phyloP scores from a whole-genome alignment of 2,329 filamentous ascomycete species.

The Intubia oerlemansii region DNA sequence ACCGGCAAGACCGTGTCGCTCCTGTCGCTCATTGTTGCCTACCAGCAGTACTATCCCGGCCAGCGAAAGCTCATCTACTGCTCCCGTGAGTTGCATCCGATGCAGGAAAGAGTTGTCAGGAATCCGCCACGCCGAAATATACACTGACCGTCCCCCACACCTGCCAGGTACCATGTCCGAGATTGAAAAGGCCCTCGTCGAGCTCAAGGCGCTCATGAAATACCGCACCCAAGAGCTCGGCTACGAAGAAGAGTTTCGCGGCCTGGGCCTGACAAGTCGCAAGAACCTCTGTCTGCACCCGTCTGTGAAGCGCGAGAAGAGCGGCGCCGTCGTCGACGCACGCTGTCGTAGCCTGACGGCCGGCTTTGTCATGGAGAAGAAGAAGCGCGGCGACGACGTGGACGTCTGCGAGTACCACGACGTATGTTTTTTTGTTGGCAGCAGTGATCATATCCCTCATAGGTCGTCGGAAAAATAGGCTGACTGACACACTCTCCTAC shows the following conservation, averaged over 20 bases:
- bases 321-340: slow-evolving; percentile 83
- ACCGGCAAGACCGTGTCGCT: slow-evolving; percentile 95
- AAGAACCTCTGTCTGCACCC: slow-evolving; percentile 96
- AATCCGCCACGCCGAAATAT: background rate
- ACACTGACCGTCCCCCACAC: background rate
- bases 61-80: slow-evolving; percentile 96
- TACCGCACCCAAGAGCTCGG: slow-evolving; percentile 83
- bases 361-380: slow-evolving; percentile 95
- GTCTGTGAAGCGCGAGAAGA: slow-evolving; percentile 90
- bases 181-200: slow-evolving; percentile 90
- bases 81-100: slow-evolving; percentile 48
- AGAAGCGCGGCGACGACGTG: slow-evolving; percentile 82
- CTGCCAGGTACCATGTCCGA: slow-evolving; percentile 80
- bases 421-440: slow-evolving; percentile 24
- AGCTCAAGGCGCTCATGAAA: slow-evolving; percentile 85
- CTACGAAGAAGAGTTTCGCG: slow-evolving; percentile 77
- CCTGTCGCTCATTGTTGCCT: slow-evolving; percentile 85
- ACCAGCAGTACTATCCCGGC: slow-evolving; percentile 84
- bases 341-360: slow-evolving; percentile 87
- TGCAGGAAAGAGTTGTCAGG: no score
- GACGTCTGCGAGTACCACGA: slow-evolving; percentile 93
- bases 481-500: no score
- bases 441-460: no score
- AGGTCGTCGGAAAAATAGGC: no score
- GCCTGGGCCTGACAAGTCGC: slow-evolving; percentile 78